Evolutionary conservation across 805 yeast genomes (phyloP).

Genomic region (Cyberlindnera mrakii): DNA sequence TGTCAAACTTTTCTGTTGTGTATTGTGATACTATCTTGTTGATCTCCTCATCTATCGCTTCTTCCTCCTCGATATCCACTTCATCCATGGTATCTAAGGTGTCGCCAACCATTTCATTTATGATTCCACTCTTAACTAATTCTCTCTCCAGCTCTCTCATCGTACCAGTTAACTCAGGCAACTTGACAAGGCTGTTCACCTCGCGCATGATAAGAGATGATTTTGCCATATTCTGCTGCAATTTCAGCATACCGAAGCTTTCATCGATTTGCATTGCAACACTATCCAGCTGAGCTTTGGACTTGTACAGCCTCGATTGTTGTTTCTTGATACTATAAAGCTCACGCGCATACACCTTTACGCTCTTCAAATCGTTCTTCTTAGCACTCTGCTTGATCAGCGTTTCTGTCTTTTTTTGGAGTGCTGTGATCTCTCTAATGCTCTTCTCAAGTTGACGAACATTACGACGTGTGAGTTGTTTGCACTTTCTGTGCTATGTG

Average conservation of each 20-base stretch:
- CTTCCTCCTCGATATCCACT: conserved; percentile 59
- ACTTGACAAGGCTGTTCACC: conserved; percentile 66
- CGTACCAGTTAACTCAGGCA: conserved; percentile 76
- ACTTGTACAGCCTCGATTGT: conserved; percentile 62
- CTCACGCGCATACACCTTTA: conserved; percentile 78
- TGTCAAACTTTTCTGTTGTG: conserved; percentile 36
- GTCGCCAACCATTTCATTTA: conserved; percentile 94
- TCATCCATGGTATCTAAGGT: conserved; percentile 67
- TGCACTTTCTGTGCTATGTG: conserved; percentile 54
- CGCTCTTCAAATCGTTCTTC: conserved; percentile 69
- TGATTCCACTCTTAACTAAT: conserved; percentile 77
- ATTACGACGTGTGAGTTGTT: conserved; percentile 73
- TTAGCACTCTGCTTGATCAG: conserved; percentile 71
- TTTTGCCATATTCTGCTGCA: conserved; percentile 74
- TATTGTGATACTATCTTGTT: conserved; percentile 50
- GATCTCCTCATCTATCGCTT: conserved; percentile 57
- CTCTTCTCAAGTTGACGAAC: conserved; percentile 74
- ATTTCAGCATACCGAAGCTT: conserved; percentile 77
- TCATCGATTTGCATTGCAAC: conserved; percentile 87
- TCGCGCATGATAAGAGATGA: conserved; percentile 84
- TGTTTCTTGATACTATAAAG: conserved; percentile 68
- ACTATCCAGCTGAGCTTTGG: conserved; percentile 81
- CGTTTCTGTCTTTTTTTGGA: conserved; percentile 73
- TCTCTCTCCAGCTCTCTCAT: conserved; percentile 86
- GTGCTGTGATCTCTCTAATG: conserved; percentile 48